These are phyloP conservation scores for Bjerkandera adusta DNA, from an alignment of 1,284 basidiomycete species.

Conservation along the genomic window DNA sequence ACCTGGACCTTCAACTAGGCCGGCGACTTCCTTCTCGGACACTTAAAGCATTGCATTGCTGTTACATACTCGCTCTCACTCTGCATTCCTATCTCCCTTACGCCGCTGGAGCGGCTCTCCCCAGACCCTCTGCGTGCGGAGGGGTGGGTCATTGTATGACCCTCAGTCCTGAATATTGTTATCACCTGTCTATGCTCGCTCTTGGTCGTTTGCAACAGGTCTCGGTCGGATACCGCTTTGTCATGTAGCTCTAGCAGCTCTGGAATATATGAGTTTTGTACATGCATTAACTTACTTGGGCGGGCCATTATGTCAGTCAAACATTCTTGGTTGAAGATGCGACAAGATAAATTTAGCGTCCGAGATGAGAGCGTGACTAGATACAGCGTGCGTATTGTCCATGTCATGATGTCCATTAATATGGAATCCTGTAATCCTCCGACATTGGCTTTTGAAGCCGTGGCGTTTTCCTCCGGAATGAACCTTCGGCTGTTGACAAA, in stretches of 20 bases:
- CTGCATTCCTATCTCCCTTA: too few species aligned
- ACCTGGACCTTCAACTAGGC: slow-evolving; percentile 32
- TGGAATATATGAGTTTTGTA: too few species aligned
- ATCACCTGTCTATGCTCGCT: not conserved
- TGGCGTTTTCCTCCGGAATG: slow-evolving; percentile 51
- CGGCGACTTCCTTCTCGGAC: slow-evolving; percentile 1
- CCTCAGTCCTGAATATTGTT: too few species aligned
- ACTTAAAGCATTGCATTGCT: not conserved
- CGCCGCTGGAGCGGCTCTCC: slow-evolving; percentile 10
- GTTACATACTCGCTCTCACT: too few species aligned
- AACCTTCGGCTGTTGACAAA: slow-evolving; percentile 44
- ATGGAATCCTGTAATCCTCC: slow-evolving; percentile 21
- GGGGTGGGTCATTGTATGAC: too few species aligned
- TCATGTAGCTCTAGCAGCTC: too few species aligned
- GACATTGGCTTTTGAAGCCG: slow-evolving; percentile 33
- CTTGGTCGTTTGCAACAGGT: too few species aligned
- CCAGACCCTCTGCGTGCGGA: slow-evolving; percentile 6
- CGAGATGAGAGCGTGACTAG: not conserved
- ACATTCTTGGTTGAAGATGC: not conserved
- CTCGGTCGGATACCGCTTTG: too few species aligned
- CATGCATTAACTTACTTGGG: too few species aligned
- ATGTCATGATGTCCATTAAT: slow-evolving; percentile 7
- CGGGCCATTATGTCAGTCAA: too few species aligned
- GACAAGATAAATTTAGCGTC: not conserved
- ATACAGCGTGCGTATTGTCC: not conserved